phyloP scores from a whole-genome alignment of 768 basidiomycete species.

The Hypholoma sublateritium region DNA sequence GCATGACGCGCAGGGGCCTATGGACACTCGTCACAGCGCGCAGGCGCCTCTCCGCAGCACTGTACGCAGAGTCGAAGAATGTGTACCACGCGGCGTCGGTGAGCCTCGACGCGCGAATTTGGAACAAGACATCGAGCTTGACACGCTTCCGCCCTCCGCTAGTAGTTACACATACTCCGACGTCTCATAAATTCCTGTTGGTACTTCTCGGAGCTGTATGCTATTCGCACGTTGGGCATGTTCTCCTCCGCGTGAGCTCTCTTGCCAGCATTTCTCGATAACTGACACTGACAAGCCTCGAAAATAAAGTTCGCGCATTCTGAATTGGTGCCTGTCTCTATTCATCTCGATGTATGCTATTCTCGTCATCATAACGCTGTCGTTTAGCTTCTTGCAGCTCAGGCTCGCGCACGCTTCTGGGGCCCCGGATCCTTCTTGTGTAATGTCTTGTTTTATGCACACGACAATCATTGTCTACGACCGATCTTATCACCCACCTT shows the following conservation, averaged over 20 bases:
- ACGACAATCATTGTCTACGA: constrained; percentile 42
- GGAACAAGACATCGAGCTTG: constrained; percentile 86
- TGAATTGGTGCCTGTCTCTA: constrained; percentile 72
- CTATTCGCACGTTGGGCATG: constrained; percentile 56
- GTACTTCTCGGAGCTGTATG: constrained; percentile 72
- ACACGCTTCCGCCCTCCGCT: constrained; percentile 58
- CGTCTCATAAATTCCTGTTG: constrained; percentile 24
- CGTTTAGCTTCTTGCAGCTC: constrained; percentile 51
- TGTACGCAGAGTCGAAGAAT: constrained; percentile 73
- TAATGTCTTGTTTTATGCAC: constrained; percentile 55
- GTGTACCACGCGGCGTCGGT: constrained; percentile 79
- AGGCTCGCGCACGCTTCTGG: constrained; percentile 21
- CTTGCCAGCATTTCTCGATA: neutral
- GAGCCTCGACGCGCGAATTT: constrained; percentile 69
- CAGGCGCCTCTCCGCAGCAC: constrained; percentile 67
- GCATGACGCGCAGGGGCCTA: constrained; percentile 96
- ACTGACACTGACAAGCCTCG: neutral
- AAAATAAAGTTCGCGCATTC: constrained; percentile 51
- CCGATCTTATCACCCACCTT: constrained; percentile 54
- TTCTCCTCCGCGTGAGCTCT: constrained; percentile 53
- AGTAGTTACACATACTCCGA: constrained; percentile 32
- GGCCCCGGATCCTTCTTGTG: constrained; percentile 31
- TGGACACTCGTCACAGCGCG: constrained; percentile 92
- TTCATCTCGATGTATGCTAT: constrained; percentile 58
- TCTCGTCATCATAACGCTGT: constrained; percentile 69